Evolutionary conservation across 352 stramenopile genomes (phyloP).

Genomic region (Phytophthora agathidicida): DNA sequence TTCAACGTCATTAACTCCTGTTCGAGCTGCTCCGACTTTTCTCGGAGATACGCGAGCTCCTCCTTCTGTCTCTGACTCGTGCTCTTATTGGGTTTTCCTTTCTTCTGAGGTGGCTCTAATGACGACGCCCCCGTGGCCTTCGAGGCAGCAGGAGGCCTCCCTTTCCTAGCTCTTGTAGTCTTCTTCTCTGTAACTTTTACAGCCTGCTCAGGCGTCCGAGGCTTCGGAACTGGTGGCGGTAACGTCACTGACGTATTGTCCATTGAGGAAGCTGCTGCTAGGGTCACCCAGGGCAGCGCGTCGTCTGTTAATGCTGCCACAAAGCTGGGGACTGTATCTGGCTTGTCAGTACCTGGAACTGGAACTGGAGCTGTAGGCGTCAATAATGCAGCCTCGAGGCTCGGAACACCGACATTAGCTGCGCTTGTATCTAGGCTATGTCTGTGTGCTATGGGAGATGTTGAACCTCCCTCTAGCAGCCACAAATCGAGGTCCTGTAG

Average conservation of each 20-base stretch:
- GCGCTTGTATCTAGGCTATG: background rate
- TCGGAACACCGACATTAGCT: conserved; percentile 1
- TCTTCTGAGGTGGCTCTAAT: conserved; percentile 24
- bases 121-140: background rate
- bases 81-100: conserved; percentile 41
- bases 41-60: conserved; percentile 36
- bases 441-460: background rate
- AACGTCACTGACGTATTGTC: background rate
- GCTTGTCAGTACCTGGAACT: conserved; percentile 2
- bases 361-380: conserved; percentile 7
- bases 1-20: conserved; percentile 25
- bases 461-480: conserved; percentile 12
- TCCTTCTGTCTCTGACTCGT: conserved; percentile 49
- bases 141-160: conserved; percentile 5
- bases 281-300: background rate
- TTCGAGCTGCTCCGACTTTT: conserved; percentile 32
- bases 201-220: background rate
- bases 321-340: conserved; percentile 5
- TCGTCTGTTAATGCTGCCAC: conserved; percentile 11
- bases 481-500: conserved; percentile 39
- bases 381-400: conserved; percentile 15
- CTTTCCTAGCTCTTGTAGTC: conserved; percentile 8
- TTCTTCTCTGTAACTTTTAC: conserved; percentile 13
- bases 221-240: background rate
- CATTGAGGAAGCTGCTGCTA: background rate